A percentile compares a stretch with the other conserved stretches of the same genome.
Conservation (phyloP, 2,329 filamentous ascomycete species). For the Hirsutella rhossiliensis region DNA sequence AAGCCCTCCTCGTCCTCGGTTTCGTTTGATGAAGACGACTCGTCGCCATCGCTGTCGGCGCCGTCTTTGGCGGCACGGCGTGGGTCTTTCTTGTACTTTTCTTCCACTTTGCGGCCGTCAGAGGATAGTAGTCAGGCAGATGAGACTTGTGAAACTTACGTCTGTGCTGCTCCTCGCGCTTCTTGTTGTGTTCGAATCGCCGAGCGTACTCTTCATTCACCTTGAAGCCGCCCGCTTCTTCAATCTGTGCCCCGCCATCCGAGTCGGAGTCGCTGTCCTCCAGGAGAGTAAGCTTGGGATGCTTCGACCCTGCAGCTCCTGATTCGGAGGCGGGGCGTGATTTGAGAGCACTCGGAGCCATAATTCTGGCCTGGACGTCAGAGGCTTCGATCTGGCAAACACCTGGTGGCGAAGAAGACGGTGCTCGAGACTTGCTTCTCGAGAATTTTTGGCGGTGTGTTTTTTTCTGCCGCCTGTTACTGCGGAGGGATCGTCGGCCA, state of each 20-base stretch:
- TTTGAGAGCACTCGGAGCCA: slow-evolving; percentile 17
- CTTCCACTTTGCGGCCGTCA: slow-evolving; percentile 47
- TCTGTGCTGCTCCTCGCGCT: slow-evolving; percentile 72
- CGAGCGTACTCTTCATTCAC: slow-evolving; percentile 86
- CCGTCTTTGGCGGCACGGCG: slow-evolving; percentile 28
- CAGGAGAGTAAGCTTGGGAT: slow-evolving; percentile 35
- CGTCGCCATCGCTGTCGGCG: slow-evolving; percentile 29
- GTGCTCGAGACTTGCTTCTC: background rate
- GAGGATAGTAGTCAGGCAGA: background rate
- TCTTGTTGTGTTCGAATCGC: slow-evolving; percentile 94
- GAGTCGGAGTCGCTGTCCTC: slow-evolving; percentile 44
- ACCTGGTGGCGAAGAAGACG: background rate
- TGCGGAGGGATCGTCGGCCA: slow-evolving; percentile 1
- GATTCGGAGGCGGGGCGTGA: slow-evolving; percentile 23
- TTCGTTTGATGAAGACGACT: slow-evolving; percentile 62
- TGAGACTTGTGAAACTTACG: slow-evolving; percentile 29
- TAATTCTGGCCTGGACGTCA: background rate
- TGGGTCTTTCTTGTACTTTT: slow-evolving; percentile 55
- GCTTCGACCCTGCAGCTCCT: background rate
- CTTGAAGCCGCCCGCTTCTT: slow-evolving; percentile 45
- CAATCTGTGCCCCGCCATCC: slow-evolving; percentile 27
- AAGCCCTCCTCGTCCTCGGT: slow-evolving; percentile 86
- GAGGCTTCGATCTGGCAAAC: background rate
- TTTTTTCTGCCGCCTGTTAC: slow-evolving; percentile 8
- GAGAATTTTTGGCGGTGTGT: slow-evolving; percentile 21